Evolutionary conservation across 495 filamentous ascomycete genomes (phyloP).

Genomic region (Apodospora peruviana): DNA sequence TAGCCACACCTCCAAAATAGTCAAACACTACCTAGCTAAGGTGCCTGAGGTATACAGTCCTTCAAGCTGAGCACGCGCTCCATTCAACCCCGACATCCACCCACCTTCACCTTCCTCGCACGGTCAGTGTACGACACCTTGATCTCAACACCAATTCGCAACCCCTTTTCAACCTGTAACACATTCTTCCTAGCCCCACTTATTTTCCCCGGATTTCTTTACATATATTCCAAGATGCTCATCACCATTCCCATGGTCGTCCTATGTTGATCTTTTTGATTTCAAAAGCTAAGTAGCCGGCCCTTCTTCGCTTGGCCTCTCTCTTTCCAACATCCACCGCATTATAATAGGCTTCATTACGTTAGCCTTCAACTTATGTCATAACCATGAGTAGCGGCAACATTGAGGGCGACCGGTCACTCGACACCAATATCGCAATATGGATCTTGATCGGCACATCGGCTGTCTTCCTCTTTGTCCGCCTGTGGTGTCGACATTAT

Average conservation of each 20-base stretch:
- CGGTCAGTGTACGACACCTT: not conserved
- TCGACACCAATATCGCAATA: constrained; percentile 14
- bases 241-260: not conserved
- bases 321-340: not conserved
- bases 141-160: not conserved
- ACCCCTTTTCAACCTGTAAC: not conserved
- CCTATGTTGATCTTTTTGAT: not conserved
- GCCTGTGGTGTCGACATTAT: constrained; percentile 10
- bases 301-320: not conserved
- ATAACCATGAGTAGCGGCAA: not conserved
- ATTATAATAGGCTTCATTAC: not conserved
- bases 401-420: constrained; percentile 6
- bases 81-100: not conserved
- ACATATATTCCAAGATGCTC: not conserved
- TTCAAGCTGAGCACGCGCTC: not conserved
- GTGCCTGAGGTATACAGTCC: not conserved
- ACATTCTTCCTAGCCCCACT: not conserved
- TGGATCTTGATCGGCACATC: constrained; percentile 14
- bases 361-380: not conserved
- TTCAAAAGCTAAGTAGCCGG: not conserved
- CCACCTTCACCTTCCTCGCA: not conserved
- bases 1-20: not conserved
- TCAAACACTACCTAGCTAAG: not conserved
- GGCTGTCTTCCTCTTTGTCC: constrained; percentile 11
- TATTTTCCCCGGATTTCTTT: not conserved